Base-by-base conservation (phyloP, 129 eudicot species). In the Helianthus annuus region DNA sequence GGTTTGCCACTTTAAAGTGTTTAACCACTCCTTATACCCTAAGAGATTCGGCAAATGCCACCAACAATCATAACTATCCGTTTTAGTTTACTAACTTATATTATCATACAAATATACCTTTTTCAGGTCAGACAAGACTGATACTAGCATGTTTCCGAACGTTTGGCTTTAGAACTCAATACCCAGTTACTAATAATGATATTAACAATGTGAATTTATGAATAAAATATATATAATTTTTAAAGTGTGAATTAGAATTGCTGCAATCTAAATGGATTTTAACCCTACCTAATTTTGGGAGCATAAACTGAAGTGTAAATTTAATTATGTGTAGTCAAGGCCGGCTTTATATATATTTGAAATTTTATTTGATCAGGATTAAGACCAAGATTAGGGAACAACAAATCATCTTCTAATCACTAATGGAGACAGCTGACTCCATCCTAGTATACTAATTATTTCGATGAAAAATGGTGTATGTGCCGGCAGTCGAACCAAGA, bases 401-500 rank as follows among this genome's bases (percentile, higher is more conserved):
- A 2, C 34, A 44, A 17, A 55, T 64, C 64, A 67, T 65, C 55
- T 51, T 64, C 44, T 11, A 40, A 19, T 73, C 24, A 52, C 57
- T 40, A 75, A 3, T 9, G 40, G 56, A 64, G 79, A 74, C 66
- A 76, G 69, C 75, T 51, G 68, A 59, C 32, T 61, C 16, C 22
- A 68, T 58, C 60, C 53, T 44, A 42, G 10, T 42, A 2, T 42
- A 56, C 5, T 42, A 60, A 60, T 38, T 63, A 3, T 63, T 71
- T 57, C 51, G 29, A 48, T 71, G 76, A 4, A 57, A 73, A 62
- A 49, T 68, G 62, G 48, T 51, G 61, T 32, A 68, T n/a, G 19
- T 68, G 67, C 60, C 73, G 67, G 79, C 79, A 66, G 63, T 69
- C 22, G 29, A 77, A 51, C 76, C 81, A 77, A 60, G 57, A 69